These are phyloP conservation scores for Diaporthe vexans DNA, from an alignment of 2,329 filamentous ascomycete genomes.

Conservation along the genomic window DNA sequence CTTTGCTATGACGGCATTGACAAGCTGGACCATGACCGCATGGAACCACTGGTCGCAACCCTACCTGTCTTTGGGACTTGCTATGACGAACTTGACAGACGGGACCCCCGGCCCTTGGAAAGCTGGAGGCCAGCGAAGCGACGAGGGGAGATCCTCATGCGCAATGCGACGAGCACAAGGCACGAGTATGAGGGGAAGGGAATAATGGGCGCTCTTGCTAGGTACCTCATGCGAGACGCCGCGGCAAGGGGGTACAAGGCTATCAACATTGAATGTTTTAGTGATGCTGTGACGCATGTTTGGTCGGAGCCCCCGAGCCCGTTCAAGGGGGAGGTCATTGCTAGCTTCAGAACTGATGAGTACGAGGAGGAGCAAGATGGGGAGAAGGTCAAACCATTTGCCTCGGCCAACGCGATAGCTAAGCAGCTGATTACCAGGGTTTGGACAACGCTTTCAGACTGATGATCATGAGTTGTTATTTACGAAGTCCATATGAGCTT, in stretches of 20 bases:
- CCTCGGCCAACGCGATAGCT: neutral
- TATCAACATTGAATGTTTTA: slow-evolving; percentile 47
- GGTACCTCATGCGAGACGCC: slow-evolving; percentile 45
- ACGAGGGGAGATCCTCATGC: slow-evolving; percentile 46
- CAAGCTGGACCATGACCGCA: slow-evolving; percentile 39
- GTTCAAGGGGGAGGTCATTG: slow-evolving; percentile 41
- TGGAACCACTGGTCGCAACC: slow-evolving; percentile 19
- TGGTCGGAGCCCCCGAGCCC: slow-evolving; percentile 48
- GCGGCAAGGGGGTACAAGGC: slow-evolving; percentile 45
- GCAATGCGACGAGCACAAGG: slow-evolving; percentile 48
- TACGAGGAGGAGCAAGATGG: slow-evolving; percentile 29
- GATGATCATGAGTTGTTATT: neutral
- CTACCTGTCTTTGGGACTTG: slow-evolving; percentile 28
- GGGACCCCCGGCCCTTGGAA: slow-evolving; percentile 46
- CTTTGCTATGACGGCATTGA: slow-evolving; percentile 48
- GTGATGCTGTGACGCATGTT: slow-evolving; percentile 46
- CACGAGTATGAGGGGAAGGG: slow-evolving; percentile 47
- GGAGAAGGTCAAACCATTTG: slow-evolving; percentile 10
- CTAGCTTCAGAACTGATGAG: slow-evolving; percentile 19
- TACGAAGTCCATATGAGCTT: neutral
- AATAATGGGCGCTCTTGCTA: slow-evolving; percentile 46
- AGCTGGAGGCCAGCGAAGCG: slow-evolving; percentile 42
- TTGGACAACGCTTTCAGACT: slow-evolving; percentile 27
- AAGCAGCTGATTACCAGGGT: slow-evolving; percentile 30
- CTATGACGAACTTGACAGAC: slow-evolving; percentile 42